Evolutionary conservation across 2,329 filamentous ascomycete genomes (phyloP), one percentile per base, ranked within the genome.

Genomic region (Epichloe hybrida): DNA sequence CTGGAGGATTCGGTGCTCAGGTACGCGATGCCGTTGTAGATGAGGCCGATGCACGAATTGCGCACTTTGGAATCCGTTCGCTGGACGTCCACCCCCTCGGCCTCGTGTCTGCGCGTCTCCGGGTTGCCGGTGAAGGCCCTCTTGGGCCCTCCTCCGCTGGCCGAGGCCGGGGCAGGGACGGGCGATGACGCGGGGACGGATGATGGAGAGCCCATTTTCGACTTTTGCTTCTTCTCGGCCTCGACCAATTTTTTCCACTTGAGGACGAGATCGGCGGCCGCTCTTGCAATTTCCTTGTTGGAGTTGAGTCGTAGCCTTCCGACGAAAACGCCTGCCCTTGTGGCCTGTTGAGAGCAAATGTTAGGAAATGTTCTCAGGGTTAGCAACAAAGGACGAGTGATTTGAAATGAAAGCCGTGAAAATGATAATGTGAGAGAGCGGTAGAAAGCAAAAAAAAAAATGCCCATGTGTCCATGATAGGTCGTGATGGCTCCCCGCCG

Each of bases 201-300:
- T 11, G 68, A 65, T 3, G 70, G 66, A 6, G 71, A 69, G 51
- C 65, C 64, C 51, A 63, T 62, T 59, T 71, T 72, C 35, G 64
- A 61, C 51, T 67, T 68, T 58, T 70, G 70, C 53, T 67, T 68
- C 65, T 81, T 82, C 61, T 79, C 77, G 47, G 72, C 71, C 59
- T 87, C 84, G 47, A 95, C 85, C 40, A 84, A 80, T 61, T 82
- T 81, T 85, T 85, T 86, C 88, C 88, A 95, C 67, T 90, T 94
- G 55, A 77, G 78, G 49, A 98, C 89, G 51, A 97, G 85, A 61
- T 90, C 86, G 53, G 79, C 76, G 3, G 93, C 89, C 42, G 87
- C 74, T 48, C 80, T 79, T 45, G 84, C 82, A 58, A 97, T 84
- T 42, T 90, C 81, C 66, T 87, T 89, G 73, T 94, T 85, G 52